phyloP scores from a whole-genome alignment of 345 rosid species.

The Syzygium oleosum region DNA sequence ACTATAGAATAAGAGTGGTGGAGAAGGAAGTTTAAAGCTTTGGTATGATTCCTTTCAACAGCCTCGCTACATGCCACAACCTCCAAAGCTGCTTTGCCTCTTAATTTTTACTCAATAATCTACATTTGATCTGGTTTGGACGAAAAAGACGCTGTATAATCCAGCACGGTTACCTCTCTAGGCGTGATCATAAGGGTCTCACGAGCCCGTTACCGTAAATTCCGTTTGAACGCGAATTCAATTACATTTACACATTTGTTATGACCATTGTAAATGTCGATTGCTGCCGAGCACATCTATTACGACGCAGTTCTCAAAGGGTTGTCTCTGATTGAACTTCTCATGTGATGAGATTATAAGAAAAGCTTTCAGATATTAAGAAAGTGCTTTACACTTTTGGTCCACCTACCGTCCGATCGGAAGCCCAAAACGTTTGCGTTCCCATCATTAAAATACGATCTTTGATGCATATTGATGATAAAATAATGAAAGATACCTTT shows the following conservation, averaged over 20 bases:
- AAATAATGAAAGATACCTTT: no score
- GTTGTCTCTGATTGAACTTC: no score
- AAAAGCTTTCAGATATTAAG: no score
- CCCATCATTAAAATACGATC: no score
- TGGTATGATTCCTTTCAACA: neutral
- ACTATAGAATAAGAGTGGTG: neutral
- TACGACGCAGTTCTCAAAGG: neutral
- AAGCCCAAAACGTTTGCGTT: no score
- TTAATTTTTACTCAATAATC: neutral
- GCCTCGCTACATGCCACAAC: neutral
- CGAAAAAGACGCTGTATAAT: neutral
- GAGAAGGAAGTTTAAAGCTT: neutral
- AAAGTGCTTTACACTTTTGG: no score
- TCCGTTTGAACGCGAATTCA: neutral
- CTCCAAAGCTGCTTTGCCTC: neutral
- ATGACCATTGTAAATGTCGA: neutral
- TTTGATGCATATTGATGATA: no score
- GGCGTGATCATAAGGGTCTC: neutral
- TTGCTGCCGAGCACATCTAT: neutral
- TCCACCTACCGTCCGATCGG: no score
- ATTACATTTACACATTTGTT: neutral
- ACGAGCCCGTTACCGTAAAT: accelerated
- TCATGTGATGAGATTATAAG: no score
- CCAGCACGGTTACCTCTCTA: neutral
- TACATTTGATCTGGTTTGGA: neutral